Evolutionary conservation across 2,329 filamentous ascomycete genomes (phyloP).

Genomic region (Calycina herbarum): DNA sequence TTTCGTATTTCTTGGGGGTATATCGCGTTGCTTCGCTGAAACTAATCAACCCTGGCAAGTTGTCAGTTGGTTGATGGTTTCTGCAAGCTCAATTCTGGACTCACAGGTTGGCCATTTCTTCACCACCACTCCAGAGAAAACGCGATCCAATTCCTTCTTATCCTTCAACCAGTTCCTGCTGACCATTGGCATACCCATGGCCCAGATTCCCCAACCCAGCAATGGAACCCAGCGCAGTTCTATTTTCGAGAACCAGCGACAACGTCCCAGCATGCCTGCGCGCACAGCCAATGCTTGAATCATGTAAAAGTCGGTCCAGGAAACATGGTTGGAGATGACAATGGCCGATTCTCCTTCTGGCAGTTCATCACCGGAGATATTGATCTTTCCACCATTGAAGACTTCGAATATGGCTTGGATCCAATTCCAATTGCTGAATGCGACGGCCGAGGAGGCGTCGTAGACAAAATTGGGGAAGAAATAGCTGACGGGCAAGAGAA

Average conservation of each 20-base stretch:
- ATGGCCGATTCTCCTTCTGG: conserved; percentile 58
- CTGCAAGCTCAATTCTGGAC: conserved; percentile 29
- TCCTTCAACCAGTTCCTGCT: conserved; percentile 60
- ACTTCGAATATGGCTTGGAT: conserved; percentile 58
- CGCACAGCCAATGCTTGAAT: conserved; percentile 57
- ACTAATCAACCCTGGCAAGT: conserved; percentile 57
- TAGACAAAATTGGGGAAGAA: conserved; percentile 53
- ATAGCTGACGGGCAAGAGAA: conserved; percentile 49
- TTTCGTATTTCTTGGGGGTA: conserved; percentile 52
- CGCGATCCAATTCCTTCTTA: conserved; percentile 53
- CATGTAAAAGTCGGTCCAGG: conserved; percentile 65
- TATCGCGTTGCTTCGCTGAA: conserved; percentile 65
- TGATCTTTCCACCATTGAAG: conserved; percentile 54
- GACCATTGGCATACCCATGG: conserved; percentile 64
- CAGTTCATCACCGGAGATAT: conserved; percentile 52
- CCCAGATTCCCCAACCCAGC: conserved; percentile 64
- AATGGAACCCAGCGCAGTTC: conserved; percentile 60
- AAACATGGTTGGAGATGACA: conserved; percentile 60
- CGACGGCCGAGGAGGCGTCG: conserved; percentile 54
- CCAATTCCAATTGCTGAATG: conserved; percentile 55
- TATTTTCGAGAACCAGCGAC: conserved; percentile 62
- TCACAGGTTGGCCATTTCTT: conserved; percentile 58
- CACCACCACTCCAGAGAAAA: conserved; percentile 55
- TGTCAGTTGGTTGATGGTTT: conserved; percentile 12
- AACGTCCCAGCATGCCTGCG: conserved; percentile 59